Evolutionary conservation across 2,329 filamentous ascomycete species (phyloP), one percentile per base, ranked within the genome.

Genomic region (Cladobotryum protrusum): DNA sequence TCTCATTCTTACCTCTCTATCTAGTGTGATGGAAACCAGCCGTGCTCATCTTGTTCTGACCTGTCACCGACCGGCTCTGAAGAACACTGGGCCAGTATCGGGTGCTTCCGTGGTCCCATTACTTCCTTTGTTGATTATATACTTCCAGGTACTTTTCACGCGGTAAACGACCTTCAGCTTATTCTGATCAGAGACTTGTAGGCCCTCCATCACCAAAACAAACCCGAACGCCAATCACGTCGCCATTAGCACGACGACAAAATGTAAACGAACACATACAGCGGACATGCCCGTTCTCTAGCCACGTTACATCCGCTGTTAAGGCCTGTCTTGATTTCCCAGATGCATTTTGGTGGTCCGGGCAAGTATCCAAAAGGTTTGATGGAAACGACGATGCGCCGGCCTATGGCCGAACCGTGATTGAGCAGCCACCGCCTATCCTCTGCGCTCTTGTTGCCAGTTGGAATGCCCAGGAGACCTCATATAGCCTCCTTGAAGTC

Each of bases 281-380:
- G 43, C 67, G 69, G 13, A 65, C 67, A 1, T 79, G 76, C 48
- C 64, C 68, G 13, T 62, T 74, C 17, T 62, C 67, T n/a, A 60
- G 65, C n/a, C 64, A 68, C 12, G 64, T 69, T 20, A 59, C 66
- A 2, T 65, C 69, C n/a, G 61, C 72, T 51, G 72, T 76, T 14
- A 70, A 70, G 48, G 58, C 63, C 3, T 69, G 73, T 47, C 59
- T 78, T 3, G 78, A 82, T 56, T 80, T 77, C 49, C 68, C 75
- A 32, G 78, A 82, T 55, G 70, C 70, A 2, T 81, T 82, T 57
- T 82, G 78, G 78, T 78, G 76, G 74, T 76, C 73, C 14, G 76
- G 78, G 43, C 73, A 78, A 54, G 61, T 76, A 19, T 71, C 63
- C 40, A 52, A 61, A n/a, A 54, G 52, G 37, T 58, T 59, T 42